These are phyloP conservation scores for Backusella liffmaniae DNA, from an alignment of 192 early-diverging fungal species.

Conservation along the genomic window DNA sequence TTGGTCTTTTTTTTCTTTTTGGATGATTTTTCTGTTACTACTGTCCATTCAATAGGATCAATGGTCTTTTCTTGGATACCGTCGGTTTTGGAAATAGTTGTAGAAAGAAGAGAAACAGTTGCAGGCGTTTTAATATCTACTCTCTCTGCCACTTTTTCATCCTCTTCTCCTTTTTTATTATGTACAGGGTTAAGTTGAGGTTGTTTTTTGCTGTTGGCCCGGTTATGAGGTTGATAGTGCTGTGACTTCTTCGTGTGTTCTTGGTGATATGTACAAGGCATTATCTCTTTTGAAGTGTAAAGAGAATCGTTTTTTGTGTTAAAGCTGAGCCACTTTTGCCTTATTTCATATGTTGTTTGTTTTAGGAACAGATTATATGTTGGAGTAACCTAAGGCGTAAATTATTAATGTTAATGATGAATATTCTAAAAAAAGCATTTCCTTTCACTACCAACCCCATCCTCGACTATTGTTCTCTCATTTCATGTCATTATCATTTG, in stretches of 20 bases:
- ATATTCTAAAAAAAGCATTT: background rate
- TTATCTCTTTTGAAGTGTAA: background rate
- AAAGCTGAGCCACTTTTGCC: background rate
- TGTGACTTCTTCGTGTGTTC: background rate
- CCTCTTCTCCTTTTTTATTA: background rate
- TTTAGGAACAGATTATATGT: background rate
- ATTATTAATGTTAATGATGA: background rate
- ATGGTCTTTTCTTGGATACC: background rate
- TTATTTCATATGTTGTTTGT: background rate
- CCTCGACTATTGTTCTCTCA: background rate
- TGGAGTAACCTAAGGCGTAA: background rate
- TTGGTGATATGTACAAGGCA: constrained; percentile 2
- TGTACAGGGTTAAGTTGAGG: background rate
- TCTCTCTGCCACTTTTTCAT: background rate
- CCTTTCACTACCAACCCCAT: background rate
- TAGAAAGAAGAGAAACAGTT: background rate
- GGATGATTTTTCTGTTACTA: constrained; percentile 6
- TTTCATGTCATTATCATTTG: background rate
- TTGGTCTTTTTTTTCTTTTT: background rate
- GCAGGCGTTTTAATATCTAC: background rate
- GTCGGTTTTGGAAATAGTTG: background rate
- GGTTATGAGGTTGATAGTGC: background rate
- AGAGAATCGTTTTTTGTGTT: background rate
- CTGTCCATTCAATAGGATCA: background rate
- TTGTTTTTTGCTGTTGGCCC: background rate